These are phyloP conservation scores for Yamadazyma diddensiae DNA, from an alignment of 1,139 yeast genomes.

Conservation along the genomic window DNA sequence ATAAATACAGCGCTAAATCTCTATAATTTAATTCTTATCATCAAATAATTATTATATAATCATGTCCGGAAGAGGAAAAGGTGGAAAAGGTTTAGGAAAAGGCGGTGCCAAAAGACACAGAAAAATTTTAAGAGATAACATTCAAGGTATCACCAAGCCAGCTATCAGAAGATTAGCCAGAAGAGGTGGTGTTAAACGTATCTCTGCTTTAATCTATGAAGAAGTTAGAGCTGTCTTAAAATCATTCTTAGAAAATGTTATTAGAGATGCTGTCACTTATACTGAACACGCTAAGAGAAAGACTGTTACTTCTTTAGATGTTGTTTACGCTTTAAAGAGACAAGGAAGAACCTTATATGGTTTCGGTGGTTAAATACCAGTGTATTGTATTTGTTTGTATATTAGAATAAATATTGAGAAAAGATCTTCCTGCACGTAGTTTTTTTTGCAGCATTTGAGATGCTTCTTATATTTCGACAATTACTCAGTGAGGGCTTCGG, in stretches of 20 bases:
- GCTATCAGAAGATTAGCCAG: constrained; percentile 99
- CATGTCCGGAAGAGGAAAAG: constrained; percentile 99
- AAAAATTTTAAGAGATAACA: constrained; percentile 98
- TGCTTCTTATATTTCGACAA: too few relatives aligned
- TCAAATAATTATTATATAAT: constrained; percentile 23
- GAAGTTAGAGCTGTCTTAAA: constrained; percentile 97
- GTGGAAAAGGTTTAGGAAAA: constrained; percentile 98
- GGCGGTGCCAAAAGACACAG: constrained; percentile 99
- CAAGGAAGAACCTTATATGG: constrained; percentile 99
- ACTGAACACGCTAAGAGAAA: constrained; percentile 99
- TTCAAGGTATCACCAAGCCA: constrained; percentile 99
- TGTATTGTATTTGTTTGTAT: constrained; percentile 17
- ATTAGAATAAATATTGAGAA: constrained; percentile 16
- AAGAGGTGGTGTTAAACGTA: constrained; percentile 99
- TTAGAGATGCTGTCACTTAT: constrained; percentile 98
- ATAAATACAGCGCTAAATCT: constrained; percentile 8
- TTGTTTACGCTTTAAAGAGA: constrained; percentile 55
- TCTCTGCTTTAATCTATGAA: constrained; percentile 97
- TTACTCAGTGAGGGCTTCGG: too few relatives aligned
- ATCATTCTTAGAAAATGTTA: constrained; percentile 93
- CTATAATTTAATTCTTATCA: constrained; percentile 3
- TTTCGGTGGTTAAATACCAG: constrained; percentile 91
- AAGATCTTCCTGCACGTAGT: too few relatives aligned
- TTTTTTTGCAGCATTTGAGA: too few relatives aligned
- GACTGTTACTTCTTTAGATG: constrained; percentile 47